phyloP scores from a whole-genome alignment of 768 basidiomycete species.

The Russula griseocarnosa region DNA sequence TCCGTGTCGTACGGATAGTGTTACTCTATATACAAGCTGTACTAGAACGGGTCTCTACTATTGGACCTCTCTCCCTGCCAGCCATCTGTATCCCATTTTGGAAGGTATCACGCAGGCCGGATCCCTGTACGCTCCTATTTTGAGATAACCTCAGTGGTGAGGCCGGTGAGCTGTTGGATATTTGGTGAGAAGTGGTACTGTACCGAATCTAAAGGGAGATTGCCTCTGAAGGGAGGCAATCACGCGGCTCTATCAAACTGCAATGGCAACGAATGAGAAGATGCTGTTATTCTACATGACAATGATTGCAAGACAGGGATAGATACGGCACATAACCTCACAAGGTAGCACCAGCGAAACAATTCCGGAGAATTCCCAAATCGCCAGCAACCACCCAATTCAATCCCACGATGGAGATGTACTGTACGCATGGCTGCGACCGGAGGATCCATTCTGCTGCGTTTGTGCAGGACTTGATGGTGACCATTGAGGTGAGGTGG shows the following conservation, averaged over 20 bases:
- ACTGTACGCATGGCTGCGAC: conserved; percentile 43
- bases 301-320: conserved; percentile 24
- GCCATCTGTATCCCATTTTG: too few relatives aligned
- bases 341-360: conserved; percentile 10
- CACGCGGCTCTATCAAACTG: neutral
- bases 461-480: conserved; percentile 66
- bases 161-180: too few relatives aligned
- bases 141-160: too few relatives aligned
- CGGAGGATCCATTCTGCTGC: conserved; percentile 40
- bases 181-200: too few relatives aligned
- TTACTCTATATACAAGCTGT: too few relatives aligned
- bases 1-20: neutral
- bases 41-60: too few relatives aligned
- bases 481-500: conserved; percentile 81
- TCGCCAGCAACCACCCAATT: neutral
- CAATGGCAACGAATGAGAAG: neutral
- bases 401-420: conserved; percentile 54
- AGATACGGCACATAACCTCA: conserved; percentile 24
- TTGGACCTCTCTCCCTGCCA: too few relatives aligned
- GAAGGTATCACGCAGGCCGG: too few relatives aligned
- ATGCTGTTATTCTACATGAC: conserved; percentile 27
- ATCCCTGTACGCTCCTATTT: too few relatives aligned
- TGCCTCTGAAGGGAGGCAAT: neutral
- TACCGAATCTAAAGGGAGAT: neutral
- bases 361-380: conserved; percentile 3